A percentile compares a stretch with the other conserved stretches of the same genome.
These are phyloP conservation scores for Saccharomycopsis hybrid DNA, from an alignment of 1,139 yeast species.

Conservation along the genomic window DNA sequence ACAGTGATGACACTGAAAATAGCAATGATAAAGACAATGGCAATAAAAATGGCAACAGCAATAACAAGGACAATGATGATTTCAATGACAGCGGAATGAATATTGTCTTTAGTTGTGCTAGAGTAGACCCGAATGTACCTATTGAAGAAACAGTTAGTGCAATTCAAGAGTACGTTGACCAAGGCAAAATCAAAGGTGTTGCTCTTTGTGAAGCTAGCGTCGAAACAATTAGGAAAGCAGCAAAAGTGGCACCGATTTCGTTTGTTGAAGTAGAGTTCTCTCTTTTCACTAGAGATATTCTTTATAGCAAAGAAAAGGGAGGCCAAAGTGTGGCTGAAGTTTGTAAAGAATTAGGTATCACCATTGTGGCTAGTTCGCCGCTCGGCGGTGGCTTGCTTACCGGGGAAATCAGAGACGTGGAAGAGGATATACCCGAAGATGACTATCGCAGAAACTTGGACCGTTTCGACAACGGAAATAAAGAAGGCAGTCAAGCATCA, in stretches of 20 bases:
- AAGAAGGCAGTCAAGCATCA: no score
- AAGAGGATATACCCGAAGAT: slow-evolving; percentile 43
- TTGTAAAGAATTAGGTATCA: slow-evolving; percentile 49
- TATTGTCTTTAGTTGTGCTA: slow-evolving; percentile 67
- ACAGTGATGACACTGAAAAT: background rate
- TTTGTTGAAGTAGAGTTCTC: slow-evolving; percentile 76
- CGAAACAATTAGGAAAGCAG: slow-evolving; percentile 51
- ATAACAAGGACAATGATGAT: no score
- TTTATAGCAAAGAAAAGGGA: slow-evolving; percentile 59
- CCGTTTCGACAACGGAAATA: slow-evolving; percentile 55
- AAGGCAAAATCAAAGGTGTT: slow-evolving; percentile 57
- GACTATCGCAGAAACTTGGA: slow-evolving; percentile 52
- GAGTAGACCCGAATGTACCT: slow-evolving; percentile 50
- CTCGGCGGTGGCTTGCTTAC: slow-evolving; percentile 74
- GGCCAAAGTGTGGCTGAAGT: slow-evolving; percentile 57
- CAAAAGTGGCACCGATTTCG: slow-evolving; percentile 45
- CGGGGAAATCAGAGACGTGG: slow-evolving; percentile 44
- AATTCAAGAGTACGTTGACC: slow-evolving; percentile 45
- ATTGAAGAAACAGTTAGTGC: slow-evolving; percentile 44
- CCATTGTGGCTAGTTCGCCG: slow-evolving; percentile 76
- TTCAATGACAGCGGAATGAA: no score
- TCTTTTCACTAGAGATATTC: slow-evolving; percentile 53
- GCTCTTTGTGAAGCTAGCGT: slow-evolving; percentile 68
- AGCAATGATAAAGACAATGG: slow-evolving; percentile 21
- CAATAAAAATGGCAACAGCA: no score